These are phyloP conservation scores for Hypoxylon fragiforme DNA, from an alignment of 495 filamentous ascomycete species.

Conservation along the genomic window DNA sequence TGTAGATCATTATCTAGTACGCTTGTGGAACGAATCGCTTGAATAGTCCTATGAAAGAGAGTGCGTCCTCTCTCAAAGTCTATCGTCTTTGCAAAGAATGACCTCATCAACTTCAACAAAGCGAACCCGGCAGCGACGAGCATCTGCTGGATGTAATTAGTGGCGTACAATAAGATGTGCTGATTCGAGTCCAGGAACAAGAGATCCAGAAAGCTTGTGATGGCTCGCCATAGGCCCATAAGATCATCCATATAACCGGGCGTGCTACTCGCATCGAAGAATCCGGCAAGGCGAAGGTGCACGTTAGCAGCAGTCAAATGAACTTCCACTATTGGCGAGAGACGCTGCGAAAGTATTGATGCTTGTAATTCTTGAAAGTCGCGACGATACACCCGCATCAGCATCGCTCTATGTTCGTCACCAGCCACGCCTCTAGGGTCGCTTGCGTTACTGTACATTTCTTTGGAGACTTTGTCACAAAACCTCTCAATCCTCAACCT, in stretches of 20 bases:
- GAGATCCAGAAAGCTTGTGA: slow-evolving; percentile 72
- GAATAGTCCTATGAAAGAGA: slow-evolving; percentile 77
- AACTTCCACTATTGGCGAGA: slow-evolving; percentile 65
- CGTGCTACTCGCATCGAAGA: slow-evolving; percentile 79
- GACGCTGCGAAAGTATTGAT: slow-evolving; percentile 51
- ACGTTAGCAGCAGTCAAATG: slow-evolving; percentile 79
- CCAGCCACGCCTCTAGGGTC: slow-evolving; percentile 73
- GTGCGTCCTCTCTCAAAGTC: slow-evolving; percentile 73
- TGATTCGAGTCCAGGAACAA: slow-evolving; percentile 56
- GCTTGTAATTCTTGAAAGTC: slow-evolving; percentile 59
- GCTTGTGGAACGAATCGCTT: slow-evolving; percentile 74
- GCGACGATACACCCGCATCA: slow-evolving; percentile 63
- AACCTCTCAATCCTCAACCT: slow-evolving; percentile 80
- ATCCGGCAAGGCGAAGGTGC: slow-evolving; percentile 81
- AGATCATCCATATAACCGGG: slow-evolving; percentile 78
- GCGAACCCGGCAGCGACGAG: slow-evolving; percentile 85
- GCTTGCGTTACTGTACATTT: slow-evolving; percentile 78
- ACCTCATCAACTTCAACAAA: slow-evolving; percentile 81
- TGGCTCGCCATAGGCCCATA: slow-evolving; percentile 74
- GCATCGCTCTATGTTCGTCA: slow-evolving; percentile 68
- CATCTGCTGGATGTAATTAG: slow-evolving; percentile 92
- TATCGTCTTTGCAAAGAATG: slow-evolving; percentile 74
- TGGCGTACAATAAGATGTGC: slow-evolving; percentile 67
- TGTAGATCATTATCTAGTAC: slow-evolving; percentile 83
- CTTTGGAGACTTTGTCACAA: slow-evolving; percentile 81